Conservation (phyloP, 2,329 filamentous ascomycete genomes). For the Curvularia sp. region DNA sequence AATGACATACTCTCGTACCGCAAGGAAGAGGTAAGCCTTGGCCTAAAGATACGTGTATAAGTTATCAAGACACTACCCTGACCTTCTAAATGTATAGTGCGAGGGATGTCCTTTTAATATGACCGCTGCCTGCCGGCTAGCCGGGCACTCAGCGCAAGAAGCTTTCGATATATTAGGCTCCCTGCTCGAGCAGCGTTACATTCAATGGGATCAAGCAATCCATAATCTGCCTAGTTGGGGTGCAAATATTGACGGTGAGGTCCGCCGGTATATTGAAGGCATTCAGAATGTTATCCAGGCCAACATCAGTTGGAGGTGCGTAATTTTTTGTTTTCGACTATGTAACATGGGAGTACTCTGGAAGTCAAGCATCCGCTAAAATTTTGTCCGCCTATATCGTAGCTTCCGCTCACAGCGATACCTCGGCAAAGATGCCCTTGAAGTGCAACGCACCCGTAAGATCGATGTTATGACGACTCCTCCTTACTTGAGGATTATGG, state of each 20-base stretch:
- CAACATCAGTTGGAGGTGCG: slow-evolving; percentile 1
- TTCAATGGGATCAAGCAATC: slow-evolving; percentile 2
- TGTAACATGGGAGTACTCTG: neutral
- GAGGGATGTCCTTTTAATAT: slow-evolving; percentile 2
- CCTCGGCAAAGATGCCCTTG: slow-evolving; percentile 2
- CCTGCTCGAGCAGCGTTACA: slow-evolving; percentile 3
- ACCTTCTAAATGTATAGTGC: neutral
- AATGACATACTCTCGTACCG: slow-evolving; percentile 4
- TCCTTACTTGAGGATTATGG: slow-evolving; percentile 1
- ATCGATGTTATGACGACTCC: slow-evolving; percentile 2
- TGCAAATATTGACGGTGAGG: neutral
- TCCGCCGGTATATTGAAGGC: slow-evolving; percentile 2
- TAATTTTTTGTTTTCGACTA: neutral
- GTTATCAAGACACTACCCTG: neutral
- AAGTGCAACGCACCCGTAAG: slow-evolving; percentile 1
- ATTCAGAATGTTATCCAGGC: slow-evolving; percentile 4
- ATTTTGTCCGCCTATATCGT: neutral
- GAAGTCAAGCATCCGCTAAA: slow-evolving; percentile 1
- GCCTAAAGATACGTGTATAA: neutral
- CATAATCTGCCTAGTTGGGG: slow-evolving; percentile 1
- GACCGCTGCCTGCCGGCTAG: neutral
- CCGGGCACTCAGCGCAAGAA: slow-evolving; percentile 2
- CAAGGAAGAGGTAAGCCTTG: slow-evolving; percentile 1
- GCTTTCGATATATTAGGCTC: slow-evolving; percentile 1
- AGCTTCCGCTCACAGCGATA: slow-evolving; percentile 2